Evolutionary conservation across 352 stramenopile species (phyloP), one percentile per base, ranked within the genome.

Genomic region (Thalassiosira mediterranea): DNA sequence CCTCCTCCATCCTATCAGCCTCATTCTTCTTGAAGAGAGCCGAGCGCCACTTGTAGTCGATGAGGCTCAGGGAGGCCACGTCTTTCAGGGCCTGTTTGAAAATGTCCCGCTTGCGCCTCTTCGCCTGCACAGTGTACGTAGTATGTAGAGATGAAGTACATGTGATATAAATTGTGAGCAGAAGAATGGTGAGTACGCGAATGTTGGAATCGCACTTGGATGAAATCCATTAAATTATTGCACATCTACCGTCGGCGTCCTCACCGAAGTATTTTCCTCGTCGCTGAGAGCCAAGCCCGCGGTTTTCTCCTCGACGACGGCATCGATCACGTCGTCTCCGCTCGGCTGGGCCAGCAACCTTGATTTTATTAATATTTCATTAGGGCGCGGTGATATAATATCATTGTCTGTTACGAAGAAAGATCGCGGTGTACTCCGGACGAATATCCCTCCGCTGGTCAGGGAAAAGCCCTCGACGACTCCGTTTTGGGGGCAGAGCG

Each of bases 31-130:
- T 90, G 61, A 91, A 93, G 21, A 91, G 11, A 8, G 60, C 65
- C 10, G 72, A 83, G 67, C 87, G 62, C 87, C 84, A 91, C 60
- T 90, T 73, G 47, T 93, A 93, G 76, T 93, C 87, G 57, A 88
- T 42, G 4, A 93, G 73, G 42, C 65, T 84, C 1, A 91, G 57
- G 25, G 84, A 73, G 23, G 87, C 84, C 1, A 93, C 42, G 7
- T 77, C 67, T 15, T 68, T 37, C 4, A 92, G 49, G 11, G 70
- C 74, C 56, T 83, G 48, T 48, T 76, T 72, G 57, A 83, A 75
- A 7, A 81, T 62, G 49, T 87, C 69, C 64, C 70, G 40, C 63
- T 84, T 80, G 57, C 72, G 59, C 72, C 31, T 62, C 25, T 64
- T 52, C 26, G 65, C 37, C 48, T 71, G 28, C 44, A 28, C 28